Evolutionary conservation across 495 filamentous ascomycete genomes (phyloP).

Genomic region (Bryoglossum gracile): DNA sequence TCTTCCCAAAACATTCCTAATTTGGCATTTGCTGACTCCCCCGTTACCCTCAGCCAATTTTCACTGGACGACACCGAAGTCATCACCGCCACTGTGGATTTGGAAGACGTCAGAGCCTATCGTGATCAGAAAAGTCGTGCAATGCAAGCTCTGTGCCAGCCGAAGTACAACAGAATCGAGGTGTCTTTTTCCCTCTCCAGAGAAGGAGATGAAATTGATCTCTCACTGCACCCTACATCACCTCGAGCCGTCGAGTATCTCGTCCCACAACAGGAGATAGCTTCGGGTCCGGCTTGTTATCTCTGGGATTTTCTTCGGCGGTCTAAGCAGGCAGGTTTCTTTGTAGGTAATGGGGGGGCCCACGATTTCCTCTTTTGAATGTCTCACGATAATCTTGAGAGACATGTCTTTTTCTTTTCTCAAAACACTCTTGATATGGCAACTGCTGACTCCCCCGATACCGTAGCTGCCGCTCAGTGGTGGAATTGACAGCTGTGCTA

Average conservation of each 20-base stretch:
- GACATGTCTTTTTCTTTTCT: too few species aligned
- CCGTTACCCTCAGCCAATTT: too few species aligned
- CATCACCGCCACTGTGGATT: slow-evolving; percentile 69
- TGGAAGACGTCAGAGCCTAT: slow-evolving; percentile 62
- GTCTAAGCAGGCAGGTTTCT: too few species aligned
- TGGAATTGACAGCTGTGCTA: slow-evolving; percentile 64
- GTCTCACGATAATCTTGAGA: too few species aligned
- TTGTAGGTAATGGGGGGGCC: too few species aligned
- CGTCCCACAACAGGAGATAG: slow-evolving; percentile 46
- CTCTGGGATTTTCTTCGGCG: slow-evolving; percentile 82
- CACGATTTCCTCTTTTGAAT: too few species aligned
- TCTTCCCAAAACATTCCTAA: too few species aligned
- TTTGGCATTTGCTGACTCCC: too few species aligned
- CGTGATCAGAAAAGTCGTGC: slow-evolving; percentile 47
- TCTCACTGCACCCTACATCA: background rate
- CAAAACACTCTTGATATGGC: too few species aligned
- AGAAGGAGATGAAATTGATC: background rate
- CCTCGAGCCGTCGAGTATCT: background rate
- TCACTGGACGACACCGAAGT: slow-evolving; percentile 79
- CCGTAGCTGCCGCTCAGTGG: too few species aligned
- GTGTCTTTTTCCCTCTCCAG: background rate
- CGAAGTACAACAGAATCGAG: slow-evolving; percentile 5
- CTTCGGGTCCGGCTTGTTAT: slow-evolving; percentile 62
- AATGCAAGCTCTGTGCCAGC: slow-evolving; percentile 43
- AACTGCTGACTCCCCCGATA: too few species aligned